Evolutionary conservation across 139 green algal species (phyloP).

Genomic region (Tetraselmis striata): DNA sequence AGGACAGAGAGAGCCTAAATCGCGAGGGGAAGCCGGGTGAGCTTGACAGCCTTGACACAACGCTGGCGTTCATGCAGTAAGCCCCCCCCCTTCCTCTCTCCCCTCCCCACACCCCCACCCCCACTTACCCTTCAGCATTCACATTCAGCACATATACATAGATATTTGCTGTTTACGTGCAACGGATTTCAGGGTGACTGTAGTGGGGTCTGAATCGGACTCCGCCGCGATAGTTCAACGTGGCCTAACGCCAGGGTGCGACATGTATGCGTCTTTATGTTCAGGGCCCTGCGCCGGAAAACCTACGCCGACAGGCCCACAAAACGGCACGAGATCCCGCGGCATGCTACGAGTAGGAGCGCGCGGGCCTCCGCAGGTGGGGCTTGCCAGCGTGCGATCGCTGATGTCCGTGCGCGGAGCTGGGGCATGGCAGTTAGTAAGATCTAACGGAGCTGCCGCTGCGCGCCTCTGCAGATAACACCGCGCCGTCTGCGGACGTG

Average conservation of each 20-base stretch:
- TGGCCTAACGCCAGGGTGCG: too few relatives aligned
- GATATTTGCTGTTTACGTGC: background rate
- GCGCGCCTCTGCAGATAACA: background rate
- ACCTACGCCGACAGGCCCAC: too few relatives aligned
- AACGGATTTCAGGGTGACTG: background rate
- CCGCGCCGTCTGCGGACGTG: background rate
- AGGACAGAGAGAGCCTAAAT: background rate
- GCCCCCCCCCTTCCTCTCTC: background rate
- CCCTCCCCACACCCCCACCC: too few relatives aligned
- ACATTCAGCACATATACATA: too few relatives aligned
- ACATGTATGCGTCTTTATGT: too few relatives aligned
- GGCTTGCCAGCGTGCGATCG: background rate
- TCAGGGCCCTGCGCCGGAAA: too few relatives aligned
- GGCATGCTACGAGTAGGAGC: background rate
- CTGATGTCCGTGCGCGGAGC: too few relatives aligned
- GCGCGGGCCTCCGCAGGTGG: background rate
- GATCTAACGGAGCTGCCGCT: background rate
- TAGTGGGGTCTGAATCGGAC: too few relatives aligned
- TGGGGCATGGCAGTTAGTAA: background rate
- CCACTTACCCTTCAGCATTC: too few relatives aligned
- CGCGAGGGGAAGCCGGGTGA: background rate
- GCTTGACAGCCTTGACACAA: background rate
- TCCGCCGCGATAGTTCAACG: too few relatives aligned
- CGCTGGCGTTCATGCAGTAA: background rate
- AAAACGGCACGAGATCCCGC: too few relatives aligned